These are phyloP conservation scores for Austroboletus novae-zelandiae DNA, from an alignment of 1,284 basidiomycete genomes.

Conservation along the genomic window DNA sequence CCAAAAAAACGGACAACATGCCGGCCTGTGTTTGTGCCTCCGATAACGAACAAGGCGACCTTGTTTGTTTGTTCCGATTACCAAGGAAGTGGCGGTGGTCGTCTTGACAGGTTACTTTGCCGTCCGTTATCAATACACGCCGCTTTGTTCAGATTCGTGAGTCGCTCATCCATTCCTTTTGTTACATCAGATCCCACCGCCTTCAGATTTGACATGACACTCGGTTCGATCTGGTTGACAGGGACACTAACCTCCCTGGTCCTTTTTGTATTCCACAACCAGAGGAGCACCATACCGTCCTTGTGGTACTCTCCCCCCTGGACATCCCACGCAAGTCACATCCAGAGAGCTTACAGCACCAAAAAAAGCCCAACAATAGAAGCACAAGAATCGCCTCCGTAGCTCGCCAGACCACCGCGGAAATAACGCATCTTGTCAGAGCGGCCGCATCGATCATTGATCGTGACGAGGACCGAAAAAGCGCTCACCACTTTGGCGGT, in stretches of 20 bases:
- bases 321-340: constrained; percentile 4
- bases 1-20: constrained; percentile 1
- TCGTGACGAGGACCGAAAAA: constrained; percentile 9
- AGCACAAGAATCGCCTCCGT: constrained; percentile 10
- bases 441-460: constrained; percentile 22
- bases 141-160: constrained; percentile 2
- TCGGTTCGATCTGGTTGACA: constrained; percentile 7
- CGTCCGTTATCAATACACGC: constrained; percentile 5
- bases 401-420: constrained; percentile 17
- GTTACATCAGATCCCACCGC: background rate
- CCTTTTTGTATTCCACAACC: background rate
- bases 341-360: constrained; percentile 4
- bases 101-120: constrained; percentile 1
- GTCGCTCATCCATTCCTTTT: background rate
- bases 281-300: background rate
- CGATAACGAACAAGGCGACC: background rate
- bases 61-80: constrained; percentile 16
- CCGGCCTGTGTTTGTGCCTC: constrained; percentile 1
- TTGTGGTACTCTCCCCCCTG: constrained; percentile 3
- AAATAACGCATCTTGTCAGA: constrained; percentile 19
- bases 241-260: background rate
- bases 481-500: constrained; percentile 14
- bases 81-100: constrained; percentile 18
- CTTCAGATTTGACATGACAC: constrained; percentile 2
- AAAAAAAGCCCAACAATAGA: constrained; percentile 8